phyloP scores from a whole-genome alignment of 345 rosid species.

The Psidium guajava region DNA sequence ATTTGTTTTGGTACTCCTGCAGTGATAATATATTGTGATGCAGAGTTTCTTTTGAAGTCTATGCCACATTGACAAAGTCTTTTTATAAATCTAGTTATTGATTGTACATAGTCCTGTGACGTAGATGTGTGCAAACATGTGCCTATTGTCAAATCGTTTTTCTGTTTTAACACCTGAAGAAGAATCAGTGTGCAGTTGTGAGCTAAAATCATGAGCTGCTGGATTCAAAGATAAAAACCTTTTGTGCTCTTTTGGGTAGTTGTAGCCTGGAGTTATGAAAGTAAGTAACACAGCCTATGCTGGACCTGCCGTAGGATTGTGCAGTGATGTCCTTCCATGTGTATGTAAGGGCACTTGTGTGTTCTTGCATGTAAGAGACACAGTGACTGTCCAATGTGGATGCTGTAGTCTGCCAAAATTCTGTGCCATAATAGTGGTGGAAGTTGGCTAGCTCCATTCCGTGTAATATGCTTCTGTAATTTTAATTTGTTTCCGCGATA shows the following conservation, averaged over 20 bases:
- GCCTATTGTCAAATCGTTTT: background rate
- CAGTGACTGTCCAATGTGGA: background rate
- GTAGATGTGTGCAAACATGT: background rate
- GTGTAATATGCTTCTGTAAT: background rate
- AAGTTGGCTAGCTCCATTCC: background rate
- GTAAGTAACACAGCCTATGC: background rate
- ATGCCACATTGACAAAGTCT: background rate
- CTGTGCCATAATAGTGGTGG: background rate
- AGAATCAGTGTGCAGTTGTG: background rate
- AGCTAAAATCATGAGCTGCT: background rate
- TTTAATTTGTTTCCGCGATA: background rate
- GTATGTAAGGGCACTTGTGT: background rate
- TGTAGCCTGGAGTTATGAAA: background rate
- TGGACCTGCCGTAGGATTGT: background rate
- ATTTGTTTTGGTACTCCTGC: background rate
- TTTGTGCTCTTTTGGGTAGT: background rate
- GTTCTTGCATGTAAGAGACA: background rate
- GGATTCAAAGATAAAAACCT: background rate
- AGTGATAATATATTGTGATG: background rate
- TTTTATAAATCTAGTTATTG: background rate
- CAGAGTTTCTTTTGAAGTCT: background rate
- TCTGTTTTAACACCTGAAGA: background rate
- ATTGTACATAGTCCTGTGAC: background rate
- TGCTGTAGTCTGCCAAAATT: background rate
- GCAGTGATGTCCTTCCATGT: background rate